Conservation (phyloP, 805 yeast species). For the Metschnikowia hibisci region DNA sequence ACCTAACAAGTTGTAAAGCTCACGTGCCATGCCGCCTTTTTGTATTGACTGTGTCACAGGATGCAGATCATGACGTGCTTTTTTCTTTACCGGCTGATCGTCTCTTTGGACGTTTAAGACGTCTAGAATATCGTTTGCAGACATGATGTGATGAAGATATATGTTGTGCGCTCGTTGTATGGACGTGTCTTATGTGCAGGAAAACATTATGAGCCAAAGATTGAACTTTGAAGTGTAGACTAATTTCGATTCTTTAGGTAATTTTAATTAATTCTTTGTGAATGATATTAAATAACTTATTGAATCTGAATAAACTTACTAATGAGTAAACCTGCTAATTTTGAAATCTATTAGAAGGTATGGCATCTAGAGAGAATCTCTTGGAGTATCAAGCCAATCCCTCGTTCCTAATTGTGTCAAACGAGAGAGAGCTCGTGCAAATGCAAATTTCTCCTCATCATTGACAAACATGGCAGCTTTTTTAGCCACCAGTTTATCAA, state of each 20-base stretch:
- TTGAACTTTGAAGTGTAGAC: too few relatives aligned
- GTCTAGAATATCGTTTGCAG: conserved; percentile 61
- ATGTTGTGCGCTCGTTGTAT: not conserved
- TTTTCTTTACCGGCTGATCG: conserved; percentile 41
- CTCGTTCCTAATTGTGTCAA: conserved; percentile 90
- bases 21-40: conserved; percentile 79
- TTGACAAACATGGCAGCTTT: conserved; percentile 77
- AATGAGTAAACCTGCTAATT: too few relatives aligned
- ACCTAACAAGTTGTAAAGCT: conserved; percentile 81
- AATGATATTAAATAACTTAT: not conserved
- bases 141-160: conserved; percentile 15
- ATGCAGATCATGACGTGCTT: conserved; percentile 25
- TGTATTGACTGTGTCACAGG: conserved; percentile 8
- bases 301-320: too few relatives aligned
- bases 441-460: conserved; percentile 95
- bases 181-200: not conserved
- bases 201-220: not conserved
- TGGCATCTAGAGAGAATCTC: conserved; percentile 1
- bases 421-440: conserved; percentile 90
- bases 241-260: too few relatives aligned
- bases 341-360: too few relatives aligned
- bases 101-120: conserved; percentile 65
- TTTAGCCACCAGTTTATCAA: conserved; percentile 65
- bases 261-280: too few relatives aligned
- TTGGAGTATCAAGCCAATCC: conserved; percentile 72